phyloP scores from a whole-genome alignment of 2,329 filamentous ascomycete species.

The Pseudocercospora crystallina region DNA sequence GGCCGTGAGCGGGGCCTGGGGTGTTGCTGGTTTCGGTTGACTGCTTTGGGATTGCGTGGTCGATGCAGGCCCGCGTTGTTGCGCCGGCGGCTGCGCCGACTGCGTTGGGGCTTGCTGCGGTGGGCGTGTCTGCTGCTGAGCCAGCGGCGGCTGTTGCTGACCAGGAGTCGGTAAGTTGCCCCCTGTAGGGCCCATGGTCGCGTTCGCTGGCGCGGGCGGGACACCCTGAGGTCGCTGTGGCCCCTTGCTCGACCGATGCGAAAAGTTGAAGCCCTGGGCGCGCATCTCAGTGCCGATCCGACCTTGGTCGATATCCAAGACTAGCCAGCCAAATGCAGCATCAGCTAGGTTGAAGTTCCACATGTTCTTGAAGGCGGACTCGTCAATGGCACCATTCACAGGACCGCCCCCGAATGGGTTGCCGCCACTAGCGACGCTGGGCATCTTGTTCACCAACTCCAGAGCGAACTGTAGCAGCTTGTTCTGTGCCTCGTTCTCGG shows the following conservation, averaged over 20 bases:
- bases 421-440: conserved; percentile 86
- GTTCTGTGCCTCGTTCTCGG: conserved; percentile 90
- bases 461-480: conserved; percentile 87
- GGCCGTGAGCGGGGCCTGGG: conserved; percentile 26
- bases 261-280: conserved; percentile 98
- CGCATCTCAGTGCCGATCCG: conserved; percentile 98
- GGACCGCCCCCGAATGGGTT: conserved; percentile 93
- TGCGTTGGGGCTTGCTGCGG: conserved; percentile 30
- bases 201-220: conserved; percentile 39
- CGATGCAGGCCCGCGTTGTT: conserved; percentile 28
- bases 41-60: conserved; percentile 28
- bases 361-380: conserved; percentile 99
- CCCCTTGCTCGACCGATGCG: conserved; percentile 82
- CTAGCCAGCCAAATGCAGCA: conserved; percentile 93
- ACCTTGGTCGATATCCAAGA: conserved; percentile 91
- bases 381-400: conserved; percentile 84
- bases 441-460: conserved; percentile 97
- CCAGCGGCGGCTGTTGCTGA: conserved; percentile 34
- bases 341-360: conserved; percentile 99
- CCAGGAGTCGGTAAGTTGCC: conserved; percentile 41
- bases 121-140: conserved; percentile 39
- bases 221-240: conserved; percentile 40
- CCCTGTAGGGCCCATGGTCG: conserved; percentile 38
- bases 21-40: conserved; percentile 28
- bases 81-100: conserved; percentile 27